Conservation (phyloP, 805 yeast genomes). For the Nakazawaea pomicola region DNA sequence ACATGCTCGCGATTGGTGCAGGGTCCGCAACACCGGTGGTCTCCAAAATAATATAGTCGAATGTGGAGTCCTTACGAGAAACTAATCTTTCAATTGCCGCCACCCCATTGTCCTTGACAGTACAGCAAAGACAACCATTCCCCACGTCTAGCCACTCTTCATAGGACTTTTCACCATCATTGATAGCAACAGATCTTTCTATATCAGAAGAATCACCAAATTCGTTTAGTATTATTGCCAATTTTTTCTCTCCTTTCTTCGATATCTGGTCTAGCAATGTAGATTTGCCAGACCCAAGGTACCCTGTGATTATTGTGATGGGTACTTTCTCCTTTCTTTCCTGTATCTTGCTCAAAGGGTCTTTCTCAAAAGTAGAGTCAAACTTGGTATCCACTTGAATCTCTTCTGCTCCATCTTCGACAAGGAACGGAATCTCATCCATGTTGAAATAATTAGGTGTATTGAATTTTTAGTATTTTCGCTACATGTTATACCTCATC, state of each 20-base stretch:
- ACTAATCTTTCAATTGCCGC: conserved; percentile 87
- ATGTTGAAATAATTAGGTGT: not conserved
- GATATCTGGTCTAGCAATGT: conserved; percentile 78
- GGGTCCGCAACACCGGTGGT: conserved; percentile 98
- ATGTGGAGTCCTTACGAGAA: conserved; percentile 60
- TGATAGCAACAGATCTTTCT: conserved; percentile 78
- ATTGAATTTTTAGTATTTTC: no score
- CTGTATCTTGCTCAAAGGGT: conserved; percentile 6
- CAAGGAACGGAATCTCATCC: conserved; percentile 12
- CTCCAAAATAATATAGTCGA: conserved; percentile 88
- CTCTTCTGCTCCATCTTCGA: conserved; percentile 1
- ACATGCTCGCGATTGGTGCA: conserved; percentile 94
- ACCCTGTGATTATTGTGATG: conserved; percentile 90
- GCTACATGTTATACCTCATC: no score
- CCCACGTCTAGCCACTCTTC: conserved; percentile 97
- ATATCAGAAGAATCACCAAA: conserved; percentile 89
- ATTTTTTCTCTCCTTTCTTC: conserved; percentile 57
- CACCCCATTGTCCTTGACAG: conserved; percentile 93
- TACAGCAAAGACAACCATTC: conserved; percentile 94
- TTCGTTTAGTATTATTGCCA: conserved; percentile 90
- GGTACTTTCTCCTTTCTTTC: conserved; percentile 56
- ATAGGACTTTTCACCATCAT: conserved; percentile 45
- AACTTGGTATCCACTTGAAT: conserved; percentile 1
- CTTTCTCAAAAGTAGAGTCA: conserved; percentile 7
- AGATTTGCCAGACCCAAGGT: conserved; percentile 91